Evolutionary conservation across 176 grass and related monocot species (phyloP), one percentile per base, ranked within the genome.

Genomic region (Eragrostis curvula): DNA sequence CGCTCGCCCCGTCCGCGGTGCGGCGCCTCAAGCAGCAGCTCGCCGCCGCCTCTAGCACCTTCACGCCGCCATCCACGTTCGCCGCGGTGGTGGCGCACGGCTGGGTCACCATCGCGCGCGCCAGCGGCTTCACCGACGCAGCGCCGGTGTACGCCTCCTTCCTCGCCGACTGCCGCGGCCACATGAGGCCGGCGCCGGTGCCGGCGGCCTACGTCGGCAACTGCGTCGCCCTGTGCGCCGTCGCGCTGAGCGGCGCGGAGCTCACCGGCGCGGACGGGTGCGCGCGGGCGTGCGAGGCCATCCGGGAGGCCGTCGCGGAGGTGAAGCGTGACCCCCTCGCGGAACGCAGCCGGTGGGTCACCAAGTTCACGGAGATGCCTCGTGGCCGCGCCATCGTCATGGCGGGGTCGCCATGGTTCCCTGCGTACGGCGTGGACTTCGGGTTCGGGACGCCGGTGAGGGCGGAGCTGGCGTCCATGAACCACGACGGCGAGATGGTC

Each of bases 381-480:
- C 57, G 4, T 8, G 57, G 55, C 39, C 55, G 57, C 14, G 42
- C 3, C 32, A 42, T 62, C n/a, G 2, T 77, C 74, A 16, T 77
- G 21, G 57, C 55, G 0, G 74, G 74, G 41, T 77, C 74, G 66
- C 85, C 85, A 15, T 78, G 76, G 77, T 80, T 85, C 29, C 27
- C 40, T 5, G 66, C 68, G 7, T 85, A 87, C 48, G 85, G 55
- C 8, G 72, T 65, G 30, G 89, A 87, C 59, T 91, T 91, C 49
- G 89, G 89, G 41, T 87, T 86, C 40, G 85, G 89, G 42, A 14
- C 4, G 71, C 85, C 89, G 6, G 62, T n/a, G 16, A 73, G 82
- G 57, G 77, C 76, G 24, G 89, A 91, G 66, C 28, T 81, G 48
- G 81, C 84, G 48, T 91, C 89, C 18, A 73, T 91, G 48, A 66